Percentiles rank a stretch among this genome's conserved stretches.
Evolutionary conservation across 352 stramenopile species (phyloP).

Genomic region (Globisporangium barbulae): DNA sequence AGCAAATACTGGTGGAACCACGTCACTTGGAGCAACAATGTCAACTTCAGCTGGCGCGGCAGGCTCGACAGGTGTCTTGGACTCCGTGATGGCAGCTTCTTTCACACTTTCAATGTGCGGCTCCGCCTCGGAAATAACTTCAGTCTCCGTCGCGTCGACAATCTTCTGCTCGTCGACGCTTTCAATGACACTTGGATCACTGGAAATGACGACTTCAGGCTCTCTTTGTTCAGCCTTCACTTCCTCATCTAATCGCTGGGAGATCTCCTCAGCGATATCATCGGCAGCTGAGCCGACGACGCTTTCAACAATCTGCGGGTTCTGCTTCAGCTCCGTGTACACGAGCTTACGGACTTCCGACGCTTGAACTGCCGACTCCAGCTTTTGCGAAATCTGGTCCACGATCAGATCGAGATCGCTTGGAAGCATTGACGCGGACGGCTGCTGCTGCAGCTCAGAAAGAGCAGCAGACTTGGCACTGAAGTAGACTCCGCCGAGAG

Average conservation of each 20-base stretch:
- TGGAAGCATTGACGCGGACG: conserved; percentile 12
- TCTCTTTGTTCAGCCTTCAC: not conserved
- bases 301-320: conserved; percentile 11
- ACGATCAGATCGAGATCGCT: conserved; percentile 22
- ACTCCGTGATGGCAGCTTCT: not conserved
- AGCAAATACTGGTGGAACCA: not conserved
- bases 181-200: not conserved
- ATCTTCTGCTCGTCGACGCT: not conserved
- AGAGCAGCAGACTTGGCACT: conserved; percentile 20
- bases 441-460: conserved; percentile 15
- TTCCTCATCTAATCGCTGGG: not conserved
- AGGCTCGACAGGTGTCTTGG: not conserved
- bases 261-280: not conserved
- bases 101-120: not conserved
- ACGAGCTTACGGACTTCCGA: conserved; percentile 20
- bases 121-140: not conserved
- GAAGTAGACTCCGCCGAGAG: conserved; percentile 22
- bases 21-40: not conserved
- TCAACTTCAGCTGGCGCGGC: not conserved
- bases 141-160: not conserved
- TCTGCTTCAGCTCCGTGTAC: conserved; percentile 19
- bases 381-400: conserved; percentile 20
- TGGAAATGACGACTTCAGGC: not conserved
- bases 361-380: conserved; percentile 14
- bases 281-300: not conserved